A percentile compares a stretch with the other conserved stretches of the same genome.
Conservation (phyloP, 352 stramenopile species). For the Pythium aristosporum region DNA sequence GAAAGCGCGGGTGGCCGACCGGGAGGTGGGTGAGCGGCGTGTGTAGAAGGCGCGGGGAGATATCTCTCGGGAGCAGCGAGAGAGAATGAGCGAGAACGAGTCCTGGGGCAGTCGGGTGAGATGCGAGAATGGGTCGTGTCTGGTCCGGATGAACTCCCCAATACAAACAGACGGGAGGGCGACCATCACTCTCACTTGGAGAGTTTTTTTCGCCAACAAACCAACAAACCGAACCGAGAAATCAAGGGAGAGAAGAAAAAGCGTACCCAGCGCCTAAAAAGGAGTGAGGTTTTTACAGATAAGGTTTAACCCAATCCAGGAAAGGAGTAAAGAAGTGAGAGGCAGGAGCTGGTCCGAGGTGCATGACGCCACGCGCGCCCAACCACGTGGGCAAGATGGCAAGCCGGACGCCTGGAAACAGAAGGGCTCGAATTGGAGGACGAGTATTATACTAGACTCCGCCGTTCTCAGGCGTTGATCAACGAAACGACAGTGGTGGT, state of each 20-base stretch:
- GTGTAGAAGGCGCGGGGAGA: not conserved
- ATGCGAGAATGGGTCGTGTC: not conserved
- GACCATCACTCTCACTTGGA: slow-evolving; percentile 5
- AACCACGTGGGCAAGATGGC: no score
- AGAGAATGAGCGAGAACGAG: not conserved
- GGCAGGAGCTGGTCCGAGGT: no score
- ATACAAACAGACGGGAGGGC: slow-evolving; percentile 1
- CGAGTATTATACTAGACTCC: no score
- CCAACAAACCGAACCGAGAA: not conserved
- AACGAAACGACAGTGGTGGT: no score
- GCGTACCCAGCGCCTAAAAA: not conserved
- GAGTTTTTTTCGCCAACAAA: not conserved
- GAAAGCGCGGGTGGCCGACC: not conserved
- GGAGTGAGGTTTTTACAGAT: not conserved
- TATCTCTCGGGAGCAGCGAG: not conserved
- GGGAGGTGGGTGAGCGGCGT: no score
- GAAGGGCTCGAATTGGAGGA: no score
- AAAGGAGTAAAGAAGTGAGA: no score
- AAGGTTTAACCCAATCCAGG: slow-evolving; percentile 1
- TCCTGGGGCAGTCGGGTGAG: not conserved
- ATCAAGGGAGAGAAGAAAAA: not conserved
- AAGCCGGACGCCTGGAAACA: no score
- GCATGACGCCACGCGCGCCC: no score
- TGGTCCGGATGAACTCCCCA: not conserved
- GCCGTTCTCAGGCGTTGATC: no score